These are phyloP conservation scores for Fusarium armeniacum DNA, from an alignment of 2,329 filamentous ascomycete genomes.

Conservation along the genomic window DNA sequence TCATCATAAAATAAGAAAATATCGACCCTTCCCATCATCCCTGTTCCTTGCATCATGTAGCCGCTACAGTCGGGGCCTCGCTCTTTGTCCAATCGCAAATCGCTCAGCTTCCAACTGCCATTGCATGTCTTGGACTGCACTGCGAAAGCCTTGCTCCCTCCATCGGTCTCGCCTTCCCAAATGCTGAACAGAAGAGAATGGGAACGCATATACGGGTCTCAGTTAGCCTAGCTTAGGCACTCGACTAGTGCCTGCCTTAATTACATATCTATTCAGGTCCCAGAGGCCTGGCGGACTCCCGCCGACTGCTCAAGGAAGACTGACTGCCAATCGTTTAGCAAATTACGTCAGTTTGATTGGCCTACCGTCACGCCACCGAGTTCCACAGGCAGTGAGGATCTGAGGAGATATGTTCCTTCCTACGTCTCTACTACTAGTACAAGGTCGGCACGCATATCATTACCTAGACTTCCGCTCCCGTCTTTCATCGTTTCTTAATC, in stretches of 20 bases:
- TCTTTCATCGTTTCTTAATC: constrained; percentile 11
- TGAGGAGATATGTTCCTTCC: background rate
- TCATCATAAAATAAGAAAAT: constrained; percentile 7
- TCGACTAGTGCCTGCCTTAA: background rate
- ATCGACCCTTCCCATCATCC: constrained; percentile 23
- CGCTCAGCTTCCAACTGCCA: constrained; percentile 24
- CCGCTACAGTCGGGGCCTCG: constrained; percentile 26
- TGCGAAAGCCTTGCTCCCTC: constrained; percentile 28
- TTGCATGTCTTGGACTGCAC: constrained; percentile 5
- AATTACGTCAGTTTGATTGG: background rate
- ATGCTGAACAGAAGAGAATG: constrained; percentile 7
- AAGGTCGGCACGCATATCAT: constrained; percentile 1
- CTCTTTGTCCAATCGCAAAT: constrained; percentile 35
- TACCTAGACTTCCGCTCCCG: constrained; percentile 3
- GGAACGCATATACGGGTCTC: background rate
- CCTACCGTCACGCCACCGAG: background rate
- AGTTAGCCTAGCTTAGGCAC: background rate
- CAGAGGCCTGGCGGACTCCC: background rate
- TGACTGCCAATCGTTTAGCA: background rate
- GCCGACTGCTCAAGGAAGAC: background rate
- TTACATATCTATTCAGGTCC: background rate
- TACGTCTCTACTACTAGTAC: background rate
- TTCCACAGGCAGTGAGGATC: background rate
- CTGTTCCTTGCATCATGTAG: constrained; percentile 41
- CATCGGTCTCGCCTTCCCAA: constrained; percentile 13